Evolutionary conservation across 1,139 yeast species (phyloP), one percentile per base, ranked within the genome.

Genomic region (Debaryomyces coudertii): DNA sequence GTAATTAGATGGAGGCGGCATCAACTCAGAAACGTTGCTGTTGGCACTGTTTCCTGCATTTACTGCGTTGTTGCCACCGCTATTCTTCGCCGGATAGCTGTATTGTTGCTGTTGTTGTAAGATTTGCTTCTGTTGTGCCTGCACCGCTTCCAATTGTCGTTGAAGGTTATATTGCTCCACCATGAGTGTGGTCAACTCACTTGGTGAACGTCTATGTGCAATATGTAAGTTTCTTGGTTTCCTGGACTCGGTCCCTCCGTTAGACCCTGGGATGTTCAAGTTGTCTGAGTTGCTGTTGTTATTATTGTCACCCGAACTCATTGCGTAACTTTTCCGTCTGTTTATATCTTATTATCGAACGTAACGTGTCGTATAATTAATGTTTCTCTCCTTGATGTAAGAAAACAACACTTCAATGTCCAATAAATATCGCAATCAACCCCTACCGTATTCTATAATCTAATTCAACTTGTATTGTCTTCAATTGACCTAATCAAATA

Each of bases 161-260:
- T 92, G 97, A 49, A 93, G 77, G 53, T 93, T 90, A 66, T 92
- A 83, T 63, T 90, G 97, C 65, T 90, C 97, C 57, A 88, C 82
- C 96, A 93, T 92, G 53, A 93, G 74, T 48, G 88, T 88, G n/a
- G 98, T 92, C 64, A 93, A 77, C 65, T 93, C 99, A 55, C 93
- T 84, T 20, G 97, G 97, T 4, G 97, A 87, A 51, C 97, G 79
- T 60, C 98, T 80, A 62, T 92, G 98, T 22, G 98, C 98, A 55
- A 92, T 90, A 68, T 90, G 95, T 53, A 92, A 65, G 55, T 72
- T 73, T 47, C 65, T 69, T 15, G 72, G 66, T 52, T 68, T 68
- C 52, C 60, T 62, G 24, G 55, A 39, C 36, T 57, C 62, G 36
- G 53, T 53, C 29, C 53, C 41, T 11, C 36, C 39, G 18, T 39